Evolutionary conservation across 306 rosid species (phyloP), one percentile per base, ranked within the genome.

Genomic region (Calophaca sinica): DNA sequence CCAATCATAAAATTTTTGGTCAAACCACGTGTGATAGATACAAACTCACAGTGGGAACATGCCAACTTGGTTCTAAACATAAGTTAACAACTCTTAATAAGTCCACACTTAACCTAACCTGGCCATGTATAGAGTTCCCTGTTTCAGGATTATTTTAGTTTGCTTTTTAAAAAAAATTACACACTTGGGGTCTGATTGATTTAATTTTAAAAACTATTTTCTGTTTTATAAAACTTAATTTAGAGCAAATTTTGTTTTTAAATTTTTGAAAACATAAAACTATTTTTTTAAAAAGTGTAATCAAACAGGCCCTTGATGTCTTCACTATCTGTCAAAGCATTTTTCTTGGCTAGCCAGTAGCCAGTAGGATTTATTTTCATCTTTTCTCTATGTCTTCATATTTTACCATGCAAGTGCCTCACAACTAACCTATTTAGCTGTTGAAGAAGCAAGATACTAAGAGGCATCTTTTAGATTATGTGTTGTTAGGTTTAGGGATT

Each of bases 61-160:
- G 26, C 26, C 26, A 20, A 20, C 26, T 20, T 20, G 26, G 26
- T 20, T 20, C 26, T 20, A 20, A 20, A 31, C 69, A 70, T 67
- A 54, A 68, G 48, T 52, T 59, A 73, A 7, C 7, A 49, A 15
- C 46, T 35, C n/a, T 20, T 42, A 20, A 32, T 8, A 46, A 76
- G 3, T 73, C 60, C 69, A 71, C 73, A 33, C 71, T 50, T 55
- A 79, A 75, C 81, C 64, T 48, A 70, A 79, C 26, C 57, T 50
- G 79, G 73, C 85, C 36, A 52, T 69, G 7, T 2, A 62, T 35
- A 70, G 67, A 33, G 28, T 86, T 88, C 70, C 80, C 79, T 83
- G 76, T 69, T 85, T 86, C 70, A 78, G 90, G 89, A 76, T 87
- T 75, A 49, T 61, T 32, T 68, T 20, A 20, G 26, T 20, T 20